Base-by-base conservation (phyloP, 1,284 basidiomycete genomes). In the Cutaneotrichosporon sp. region DNA sequence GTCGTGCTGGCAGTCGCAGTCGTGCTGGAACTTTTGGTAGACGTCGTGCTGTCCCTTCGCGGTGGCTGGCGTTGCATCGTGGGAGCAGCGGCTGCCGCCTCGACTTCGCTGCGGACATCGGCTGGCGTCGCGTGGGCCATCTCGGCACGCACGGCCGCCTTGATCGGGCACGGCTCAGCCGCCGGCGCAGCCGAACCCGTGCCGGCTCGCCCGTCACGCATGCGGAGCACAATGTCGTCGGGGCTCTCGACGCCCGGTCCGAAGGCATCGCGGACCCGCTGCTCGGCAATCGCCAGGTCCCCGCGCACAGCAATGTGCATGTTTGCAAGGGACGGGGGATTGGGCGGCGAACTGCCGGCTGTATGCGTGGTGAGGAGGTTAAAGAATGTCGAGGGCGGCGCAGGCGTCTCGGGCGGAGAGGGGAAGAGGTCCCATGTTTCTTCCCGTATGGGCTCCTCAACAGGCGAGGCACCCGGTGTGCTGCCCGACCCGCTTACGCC, bases 151-250 rank as follows among this genome's bases (percentile, higher is more conserved):
- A 54, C 48, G 8, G 52, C 49, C 7, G 20, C 20, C 57, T 36
- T 60, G 58, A 12, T 54, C 52, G 47, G 50, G 15, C 61, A 52
- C 4, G 35, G 15, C 40, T 46, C 45, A 21, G 30, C 2, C 3
- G n/a, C 4, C 7, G 26, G 18, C 3, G 56, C 56, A 5, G 60
- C 57, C 7, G 55, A 66, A 10, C 57, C 65, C 0, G 66, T 69
- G 7, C 69, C 74, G 2, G 70, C 71, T 8, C 79, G 77, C 3
- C 79, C 79, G 52, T 76, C 72, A 50, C 79, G 65, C 38, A 75
- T 78, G 37, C 73, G 64, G 44, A 78, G 56, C 9, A 81, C 77
- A 33, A 77, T 61, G 54, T 81, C 80, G 56, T 81, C 80, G 20
- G 80, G 80, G 58, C 79, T 80, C 45, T 76, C 68, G 18, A 64